These are phyloP conservation scores for Decorospora gaudefroyi DNA, from an alignment of 2,329 filamentous ascomycete species.

Conservation along the genomic window DNA sequence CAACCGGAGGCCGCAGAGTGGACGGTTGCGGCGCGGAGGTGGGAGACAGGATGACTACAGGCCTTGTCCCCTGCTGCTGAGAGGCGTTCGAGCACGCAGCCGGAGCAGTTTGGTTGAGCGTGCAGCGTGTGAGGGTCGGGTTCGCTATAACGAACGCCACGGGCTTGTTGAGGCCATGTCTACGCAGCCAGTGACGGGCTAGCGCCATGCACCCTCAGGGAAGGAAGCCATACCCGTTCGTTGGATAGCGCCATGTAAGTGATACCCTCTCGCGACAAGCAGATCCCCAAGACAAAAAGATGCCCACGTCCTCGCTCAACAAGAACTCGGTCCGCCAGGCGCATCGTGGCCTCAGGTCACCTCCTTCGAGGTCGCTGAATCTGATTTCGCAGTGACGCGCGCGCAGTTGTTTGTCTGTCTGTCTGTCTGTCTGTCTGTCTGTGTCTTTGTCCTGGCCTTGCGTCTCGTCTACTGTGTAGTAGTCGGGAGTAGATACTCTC, in stretches of 20 bases:
- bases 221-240: constrained; percentile 13
- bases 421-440: not conserved
- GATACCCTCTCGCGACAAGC: constrained; percentile 6
- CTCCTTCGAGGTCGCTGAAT: too few species aligned
- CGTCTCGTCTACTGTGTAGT: too few species aligned
- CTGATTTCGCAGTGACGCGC: too few species aligned
- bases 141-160: constrained; percentile 10
- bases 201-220: constrained; percentile 4
- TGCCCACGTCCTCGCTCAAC: constrained; percentile 12
- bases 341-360: constrained; percentile 1
- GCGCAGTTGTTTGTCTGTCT: too few species aligned
- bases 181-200: constrained; percentile 5
- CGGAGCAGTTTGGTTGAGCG: constrained; percentile 1
- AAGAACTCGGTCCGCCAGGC: constrained; percentile 7
- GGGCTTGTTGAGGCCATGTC: constrained; percentile 13
- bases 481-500: too few species aligned
- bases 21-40: not conserved
- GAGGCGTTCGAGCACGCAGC: constrained; percentile 4
- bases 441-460: constrained; percentile 4
- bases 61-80: constrained; percentile 1
- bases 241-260: constrained; percentile 17
- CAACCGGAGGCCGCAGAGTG: constrained; percentile 12
- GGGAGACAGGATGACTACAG: constrained; percentile 4
- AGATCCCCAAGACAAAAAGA: constrained; percentile 8
- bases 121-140: not conserved